phyloP scores from a whole-genome alignment of 73 alveolate species.

The Paramecium primaurelia region DNA sequence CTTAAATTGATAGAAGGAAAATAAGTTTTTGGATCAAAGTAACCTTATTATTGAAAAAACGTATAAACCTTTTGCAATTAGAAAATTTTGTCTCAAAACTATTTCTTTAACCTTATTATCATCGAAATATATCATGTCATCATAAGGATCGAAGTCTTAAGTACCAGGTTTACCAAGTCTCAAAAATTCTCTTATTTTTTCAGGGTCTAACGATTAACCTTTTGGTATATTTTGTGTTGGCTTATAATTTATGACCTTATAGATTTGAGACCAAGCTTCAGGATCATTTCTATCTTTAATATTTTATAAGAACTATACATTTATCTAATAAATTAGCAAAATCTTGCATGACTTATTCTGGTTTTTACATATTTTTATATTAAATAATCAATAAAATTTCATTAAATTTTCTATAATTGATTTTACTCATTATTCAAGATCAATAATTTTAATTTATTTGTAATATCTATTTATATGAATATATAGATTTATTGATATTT shows the following conservation, averaged over 20 bases:
- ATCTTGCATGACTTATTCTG: conserved; percentile 44
- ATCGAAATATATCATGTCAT: conserved; percentile 57
- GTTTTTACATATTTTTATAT: not conserved
- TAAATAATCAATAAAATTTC: no score
- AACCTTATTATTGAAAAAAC: not conserved
- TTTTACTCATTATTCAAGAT: not conserved
- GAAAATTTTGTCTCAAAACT: conserved; percentile 48
- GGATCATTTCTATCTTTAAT: conserved; percentile 56
- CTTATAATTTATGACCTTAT: conserved; percentile 55
- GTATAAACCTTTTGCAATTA: conserved; percentile 52
- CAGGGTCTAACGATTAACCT: conserved; percentile 50
- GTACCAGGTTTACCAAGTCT: conserved; percentile 56
- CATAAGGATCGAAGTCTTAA: conserved; percentile 59
- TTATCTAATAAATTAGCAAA: conserved; percentile 30
- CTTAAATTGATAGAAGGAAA: conserved; percentile 7
- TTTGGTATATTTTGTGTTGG: conserved; percentile 54
- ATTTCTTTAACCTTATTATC: conserved; percentile 61
- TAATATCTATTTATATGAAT: no score
- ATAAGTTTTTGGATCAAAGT: conserved; percentile 1
- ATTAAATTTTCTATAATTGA: no score
- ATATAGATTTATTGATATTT: no score
- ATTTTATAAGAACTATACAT: not conserved
- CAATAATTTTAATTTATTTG: no score
- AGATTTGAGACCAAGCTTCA: conserved; percentile 54
- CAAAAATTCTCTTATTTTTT: conserved; percentile 47